These are phyloP conservation scores for Trichosanthes cucumerina DNA, from an alignment of 306 rosid species.

Conservation along the genomic window DNA sequence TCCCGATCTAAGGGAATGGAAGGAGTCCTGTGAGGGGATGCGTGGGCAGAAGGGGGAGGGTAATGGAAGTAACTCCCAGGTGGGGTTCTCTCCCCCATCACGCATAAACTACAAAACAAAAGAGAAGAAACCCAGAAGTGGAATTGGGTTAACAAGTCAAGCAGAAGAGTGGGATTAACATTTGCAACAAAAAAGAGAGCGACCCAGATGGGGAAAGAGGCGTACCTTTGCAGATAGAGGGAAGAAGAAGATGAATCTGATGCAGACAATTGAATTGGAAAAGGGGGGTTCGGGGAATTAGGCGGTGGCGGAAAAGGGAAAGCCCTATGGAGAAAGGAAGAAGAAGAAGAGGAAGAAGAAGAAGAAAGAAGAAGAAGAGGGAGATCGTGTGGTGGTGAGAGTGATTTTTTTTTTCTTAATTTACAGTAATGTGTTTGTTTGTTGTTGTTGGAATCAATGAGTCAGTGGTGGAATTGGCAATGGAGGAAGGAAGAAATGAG, in stretches of 20 bases:
- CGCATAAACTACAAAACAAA: slow-evolving; percentile 1
- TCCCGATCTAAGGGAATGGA: slow-evolving; percentile 63
- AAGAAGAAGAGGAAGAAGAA: neutral
- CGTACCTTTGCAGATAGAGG: neutral
- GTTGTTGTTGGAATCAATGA: neutral
- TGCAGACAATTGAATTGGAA: neutral
- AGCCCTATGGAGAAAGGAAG: neutral
- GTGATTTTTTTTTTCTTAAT: neutral
- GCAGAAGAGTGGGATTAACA: neutral
- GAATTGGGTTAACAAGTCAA: neutral
- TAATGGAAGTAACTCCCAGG: slow-evolving; percentile 78
- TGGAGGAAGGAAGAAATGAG: neutral
- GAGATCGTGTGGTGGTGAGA: neutral
- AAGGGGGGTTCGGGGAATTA: neutral
- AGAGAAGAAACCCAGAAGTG: neutral
- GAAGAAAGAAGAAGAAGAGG: neutral
- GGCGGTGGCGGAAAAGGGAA: neutral
- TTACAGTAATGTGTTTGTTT: neutral
- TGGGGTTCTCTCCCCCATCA: slow-evolving; percentile 88
- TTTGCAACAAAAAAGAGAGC: neutral
- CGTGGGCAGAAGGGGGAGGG: slow-evolving; percentile 72
- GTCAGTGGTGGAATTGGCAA: neutral
- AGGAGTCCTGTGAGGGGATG: slow-evolving; percentile 62
- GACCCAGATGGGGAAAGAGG: neutral
- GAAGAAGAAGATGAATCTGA: slow-evolving; percentile 4